These are phyloP conservation scores for Wickerhamomyces rabaulensis DNA, from an alignment of 805 yeast genomes.

Conservation along the genomic window DNA sequence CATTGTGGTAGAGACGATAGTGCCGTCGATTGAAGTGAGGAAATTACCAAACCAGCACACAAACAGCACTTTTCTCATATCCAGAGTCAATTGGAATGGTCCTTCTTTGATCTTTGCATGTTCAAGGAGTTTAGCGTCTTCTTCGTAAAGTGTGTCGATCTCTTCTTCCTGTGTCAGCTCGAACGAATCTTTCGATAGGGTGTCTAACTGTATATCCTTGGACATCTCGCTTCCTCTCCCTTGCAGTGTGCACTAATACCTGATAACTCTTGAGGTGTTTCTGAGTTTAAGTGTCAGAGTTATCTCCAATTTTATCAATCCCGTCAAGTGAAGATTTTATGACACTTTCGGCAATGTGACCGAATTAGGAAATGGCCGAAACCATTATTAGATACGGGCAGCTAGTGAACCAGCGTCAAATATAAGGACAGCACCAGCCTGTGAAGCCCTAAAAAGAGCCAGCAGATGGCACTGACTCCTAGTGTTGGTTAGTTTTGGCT, in stretches of 20 bases:
- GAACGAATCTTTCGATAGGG: not conserved
- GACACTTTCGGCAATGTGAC: not conserved
- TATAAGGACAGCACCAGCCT: too few relatives aligned
- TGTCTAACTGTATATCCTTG: not conserved
- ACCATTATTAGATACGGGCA: too few relatives aligned
- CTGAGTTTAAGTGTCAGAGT: too few relatives aligned
- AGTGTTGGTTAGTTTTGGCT: too few relatives aligned
- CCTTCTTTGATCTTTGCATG: not conserved
- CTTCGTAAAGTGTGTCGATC: not conserved
- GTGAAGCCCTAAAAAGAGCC: too few relatives aligned
- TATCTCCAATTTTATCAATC: not conserved
- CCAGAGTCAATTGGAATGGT: not conserved
- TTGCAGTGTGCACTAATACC: too few relatives aligned
- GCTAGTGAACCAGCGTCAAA: too few relatives aligned
- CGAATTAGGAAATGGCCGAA: not conserved
- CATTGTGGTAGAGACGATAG: conserved; percentile 55
- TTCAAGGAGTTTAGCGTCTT: not conserved
- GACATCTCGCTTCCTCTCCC: not conserved
- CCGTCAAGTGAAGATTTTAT: not conserved
- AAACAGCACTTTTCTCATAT: conserved; percentile 3
- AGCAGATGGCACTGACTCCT: too few relatives aligned
- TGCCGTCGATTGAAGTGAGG: conserved; percentile 52
- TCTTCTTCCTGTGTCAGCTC: not conserved
- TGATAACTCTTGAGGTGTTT: too few relatives aligned
- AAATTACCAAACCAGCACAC: conserved; percentile 42